These are phyloP conservation scores for Persicaria maculosa DNA, from an alignment of 148 eudicot genomes.

Conservation along the genomic window DNA sequence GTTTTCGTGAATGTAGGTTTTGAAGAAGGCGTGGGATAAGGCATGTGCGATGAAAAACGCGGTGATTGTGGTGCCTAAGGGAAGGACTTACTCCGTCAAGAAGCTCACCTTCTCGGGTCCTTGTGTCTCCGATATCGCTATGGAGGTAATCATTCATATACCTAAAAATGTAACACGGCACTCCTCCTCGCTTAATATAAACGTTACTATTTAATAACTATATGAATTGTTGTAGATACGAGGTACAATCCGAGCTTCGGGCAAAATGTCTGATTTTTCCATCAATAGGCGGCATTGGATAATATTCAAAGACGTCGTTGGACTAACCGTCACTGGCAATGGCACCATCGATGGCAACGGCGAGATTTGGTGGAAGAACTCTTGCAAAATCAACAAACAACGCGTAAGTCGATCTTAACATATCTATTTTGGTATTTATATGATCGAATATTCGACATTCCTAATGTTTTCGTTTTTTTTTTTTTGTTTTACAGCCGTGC, in stretches of 20 bases:
- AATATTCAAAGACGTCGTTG: conserved; percentile 27
- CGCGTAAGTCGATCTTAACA: conserved; percentile 24
- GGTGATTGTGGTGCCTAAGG: conserved; percentile 45
- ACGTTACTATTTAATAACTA: not conserved
- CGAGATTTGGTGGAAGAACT: conserved; percentile 68
- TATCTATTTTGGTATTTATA: too few species aligned
- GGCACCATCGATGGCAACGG: conserved; percentile 74
- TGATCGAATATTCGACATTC: too few species aligned
- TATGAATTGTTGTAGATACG: conserved; percentile 26
- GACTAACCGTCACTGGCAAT: conserved; percentile 44
- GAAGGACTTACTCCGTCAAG: conserved; percentile 47
- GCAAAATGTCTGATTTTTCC: conserved; percentile 34
- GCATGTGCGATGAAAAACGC: conserved; percentile 41
- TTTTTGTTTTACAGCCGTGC: conserved; percentile 54
- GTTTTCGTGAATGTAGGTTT: conserved; percentile 33
- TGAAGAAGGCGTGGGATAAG: conserved; percentile 54
- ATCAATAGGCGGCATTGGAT: conserved; percentile 47
- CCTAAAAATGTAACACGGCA: too few species aligned
- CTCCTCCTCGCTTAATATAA: not conserved
- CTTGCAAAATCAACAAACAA: conserved; percentile 57
- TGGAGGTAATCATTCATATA: conserved; percentile 30
- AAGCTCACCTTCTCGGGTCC: conserved; percentile 64
- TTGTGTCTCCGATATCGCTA: conserved; percentile 34
- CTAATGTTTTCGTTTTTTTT: not conserved
- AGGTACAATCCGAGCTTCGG: conserved; percentile 54